A percentile compares a stretch with the other conserved stretches of the same genome.
Evolutionary conservation across 805 yeast species (phyloP).

Genomic region (Tetrapisispora arboricola): DNA sequence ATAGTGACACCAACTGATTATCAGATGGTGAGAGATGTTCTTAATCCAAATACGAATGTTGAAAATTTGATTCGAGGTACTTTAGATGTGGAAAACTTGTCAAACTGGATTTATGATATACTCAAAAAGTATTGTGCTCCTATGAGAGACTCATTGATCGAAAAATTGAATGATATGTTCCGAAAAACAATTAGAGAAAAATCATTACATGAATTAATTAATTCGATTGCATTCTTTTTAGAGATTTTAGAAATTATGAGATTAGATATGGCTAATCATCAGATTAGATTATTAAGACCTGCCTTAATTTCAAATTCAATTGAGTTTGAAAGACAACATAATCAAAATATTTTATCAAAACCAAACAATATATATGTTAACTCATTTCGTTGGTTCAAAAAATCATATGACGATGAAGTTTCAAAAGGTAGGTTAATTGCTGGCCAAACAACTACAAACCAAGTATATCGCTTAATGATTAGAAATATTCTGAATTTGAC

Average conservation of each 20-base stretch:
- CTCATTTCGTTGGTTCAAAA: slow-evolving; percentile 57
- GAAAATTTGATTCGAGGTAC: slow-evolving; percentile 65
- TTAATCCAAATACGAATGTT: slow-evolving; percentile 67
- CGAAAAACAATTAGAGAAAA: slow-evolving; percentile 33
- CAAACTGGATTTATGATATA: slow-evolving; percentile 63
- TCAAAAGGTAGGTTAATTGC: slow-evolving; percentile 10
- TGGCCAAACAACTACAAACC: slow-evolving; percentile 10
- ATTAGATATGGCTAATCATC: slow-evolving; percentile 93
- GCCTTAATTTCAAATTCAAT: slow-evolving; percentile 76
- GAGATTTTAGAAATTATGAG: slow-evolving; percentile 89
- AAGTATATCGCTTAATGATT: slow-evolving; percentile 34
- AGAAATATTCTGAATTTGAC: slow-evolving; percentile 49
- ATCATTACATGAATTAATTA: slow-evolving; percentile 46
- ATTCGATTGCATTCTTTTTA: slow-evolving; percentile 67
- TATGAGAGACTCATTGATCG: slow-evolving; percentile 85
- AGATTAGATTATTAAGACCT: slow-evolving; percentile 75
- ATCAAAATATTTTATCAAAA: slow-evolving; percentile 33
- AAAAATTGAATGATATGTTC: slow-evolving; percentile 59
- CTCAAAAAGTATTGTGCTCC: slow-evolving; percentile 92
- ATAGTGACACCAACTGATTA: slow-evolving; percentile 72
- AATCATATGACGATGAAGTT: slow-evolving; percentile 22
- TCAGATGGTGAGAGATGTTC: slow-evolving; percentile 50
- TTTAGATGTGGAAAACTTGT: slow-evolving; percentile 60
- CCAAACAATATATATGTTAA: slow-evolving; percentile 52
- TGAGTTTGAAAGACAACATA: slow-evolving; percentile 81